phyloP scores from a whole-genome alignment of 1,284 basidiomycete genomes.

The Exobasidium cylindrosporum region DNA sequence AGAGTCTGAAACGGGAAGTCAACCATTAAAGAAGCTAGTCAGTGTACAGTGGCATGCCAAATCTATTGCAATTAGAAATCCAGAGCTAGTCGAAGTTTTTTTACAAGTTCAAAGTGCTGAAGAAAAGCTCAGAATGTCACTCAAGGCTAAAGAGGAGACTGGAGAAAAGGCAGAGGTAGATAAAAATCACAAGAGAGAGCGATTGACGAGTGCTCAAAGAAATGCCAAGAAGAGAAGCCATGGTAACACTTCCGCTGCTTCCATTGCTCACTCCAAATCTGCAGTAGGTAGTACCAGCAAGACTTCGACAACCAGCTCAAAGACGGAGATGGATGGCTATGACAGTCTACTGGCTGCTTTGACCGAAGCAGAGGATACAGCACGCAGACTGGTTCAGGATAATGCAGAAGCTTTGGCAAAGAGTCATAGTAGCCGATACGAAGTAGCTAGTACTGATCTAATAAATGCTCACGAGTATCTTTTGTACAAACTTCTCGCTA shows the following conservation, averaged over 20 bases:
- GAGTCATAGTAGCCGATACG: conserved; percentile 48
- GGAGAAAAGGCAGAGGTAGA: conserved; percentile 1
- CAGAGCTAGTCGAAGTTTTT: conserved; percentile 84
- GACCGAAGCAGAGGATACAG: conserved; percentile 47
- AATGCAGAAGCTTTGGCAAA: conserved; percentile 50
- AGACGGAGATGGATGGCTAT: conserved; percentile 47
- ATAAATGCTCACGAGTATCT: conserved; percentile 50
- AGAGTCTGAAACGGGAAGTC: conserved; percentile 45
- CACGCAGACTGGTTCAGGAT: conserved; percentile 47
- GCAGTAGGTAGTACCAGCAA: conserved; percentile 5
- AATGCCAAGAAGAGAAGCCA: conserved; percentile 44
- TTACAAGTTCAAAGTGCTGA: conserved; percentile 78
- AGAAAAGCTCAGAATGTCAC: conserved; percentile 33
- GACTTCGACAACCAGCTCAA: conserved; percentile 12
- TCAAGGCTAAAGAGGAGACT: conserved; percentile 16
- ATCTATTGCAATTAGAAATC: conserved; percentile 79
- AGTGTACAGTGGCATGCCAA: conserved; percentile 76
- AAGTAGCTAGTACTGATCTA: conserved; percentile 48
- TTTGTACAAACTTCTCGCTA: conserved; percentile 43
- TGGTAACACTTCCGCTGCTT: neutral
- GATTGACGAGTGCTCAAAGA: conserved; percentile 47
- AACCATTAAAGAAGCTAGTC: conserved; percentile 60
- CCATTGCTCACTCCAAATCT: conserved; percentile 2
- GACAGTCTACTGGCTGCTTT: conserved; percentile 49
- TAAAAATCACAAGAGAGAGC: conserved; percentile 17